phyloP scores from a whole-genome alignment of 768 basidiomycete species.

The Chalciporus sphaerocephalus region DNA sequence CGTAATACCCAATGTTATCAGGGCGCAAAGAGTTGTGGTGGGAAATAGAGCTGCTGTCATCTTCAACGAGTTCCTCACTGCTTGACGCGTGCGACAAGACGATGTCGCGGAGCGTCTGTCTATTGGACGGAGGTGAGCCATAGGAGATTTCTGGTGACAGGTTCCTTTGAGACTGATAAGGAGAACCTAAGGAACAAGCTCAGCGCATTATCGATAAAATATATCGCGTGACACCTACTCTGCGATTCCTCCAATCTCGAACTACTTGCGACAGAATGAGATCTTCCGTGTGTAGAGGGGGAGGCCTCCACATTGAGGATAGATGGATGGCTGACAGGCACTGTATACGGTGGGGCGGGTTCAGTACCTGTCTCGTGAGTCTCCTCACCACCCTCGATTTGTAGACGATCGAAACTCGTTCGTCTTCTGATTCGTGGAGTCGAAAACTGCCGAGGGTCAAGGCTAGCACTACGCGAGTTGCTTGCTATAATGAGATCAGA shows the following conservation, averaged over 20 bases:
- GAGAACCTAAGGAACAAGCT: constrained; percentile 10
- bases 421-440: constrained; percentile 7
- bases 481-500: neutral
- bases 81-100: constrained; percentile 39
- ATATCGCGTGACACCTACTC: constrained; percentile 5
- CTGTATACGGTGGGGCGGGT: constrained; percentile 34
- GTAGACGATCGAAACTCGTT: constrained; percentile 9
- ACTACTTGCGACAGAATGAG: constrained; percentile 8
- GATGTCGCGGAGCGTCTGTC: constrained; percentile 2
- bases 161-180: neutral
- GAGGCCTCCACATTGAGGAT: neutral
- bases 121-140: constrained; percentile 11
- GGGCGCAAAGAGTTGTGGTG: constrained; percentile 7
- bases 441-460: constrained; percentile 2
- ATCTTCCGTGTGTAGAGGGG: neutral
- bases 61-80: constrained; percentile 39
- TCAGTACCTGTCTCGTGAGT: constrained; percentile 4
- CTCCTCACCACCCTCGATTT: neutral
- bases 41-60: constrained; percentile 15
- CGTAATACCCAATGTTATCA: constrained; percentile 9
- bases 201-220: neutral
- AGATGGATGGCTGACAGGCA: constrained; percentile 1
- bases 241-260: constrained; percentile 8
- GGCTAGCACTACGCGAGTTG: constrained; percentile 9
- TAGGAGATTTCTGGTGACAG: constrained; percentile 1